Evolutionary conservation across 2,329 filamentous ascomycete species (phyloP).

Genomic region (Claviceps sp.): DNA sequence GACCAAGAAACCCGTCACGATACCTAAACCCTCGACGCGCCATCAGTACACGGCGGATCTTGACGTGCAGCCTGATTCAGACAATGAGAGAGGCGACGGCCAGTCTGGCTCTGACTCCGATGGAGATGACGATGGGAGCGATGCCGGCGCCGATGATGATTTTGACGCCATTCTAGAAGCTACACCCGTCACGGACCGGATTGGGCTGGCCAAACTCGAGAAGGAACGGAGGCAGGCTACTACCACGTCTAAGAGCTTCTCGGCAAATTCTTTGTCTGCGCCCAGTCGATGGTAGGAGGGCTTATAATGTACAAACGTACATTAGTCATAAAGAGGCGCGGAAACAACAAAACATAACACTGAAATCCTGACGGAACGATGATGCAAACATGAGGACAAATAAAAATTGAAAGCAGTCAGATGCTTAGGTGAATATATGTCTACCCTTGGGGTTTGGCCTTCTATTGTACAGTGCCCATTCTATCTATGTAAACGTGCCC

Average conservation of each 20-base stretch:
- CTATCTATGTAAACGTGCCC: too few species aligned
- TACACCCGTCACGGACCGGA: constrained; percentile 75
- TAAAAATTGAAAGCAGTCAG: too few species aligned
- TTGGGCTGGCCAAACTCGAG: constrained; percentile 48
- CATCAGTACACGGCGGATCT: constrained; percentile 41
- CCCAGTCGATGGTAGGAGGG: constrained; percentile 29
- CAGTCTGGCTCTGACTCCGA: too few species aligned
- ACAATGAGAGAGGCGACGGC: constrained; percentile 48
- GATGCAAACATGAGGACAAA: too few species aligned
- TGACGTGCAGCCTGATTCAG: constrained; percentile 44
- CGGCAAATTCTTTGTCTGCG: constrained; percentile 33
- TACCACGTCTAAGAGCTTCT: constrained; percentile 37
- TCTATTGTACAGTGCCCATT: too few species aligned
- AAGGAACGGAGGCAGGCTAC: constrained; percentile 38
- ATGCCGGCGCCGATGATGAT: constrained; percentile 52
- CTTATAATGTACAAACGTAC: background rate
- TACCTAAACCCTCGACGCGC: constrained; percentile 39
- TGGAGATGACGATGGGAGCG: constrained; percentile 48
- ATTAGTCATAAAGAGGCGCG: too few species aligned
- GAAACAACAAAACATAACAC: too few species aligned
- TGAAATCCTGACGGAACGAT: too few species aligned
- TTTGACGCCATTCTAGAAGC: constrained; percentile 92
- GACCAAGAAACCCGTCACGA: constrained; percentile 49
- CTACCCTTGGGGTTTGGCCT: too few species aligned
- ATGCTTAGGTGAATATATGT: too few species aligned